These are phyloP conservation scores for Collybia mongolica DNA, from an alignment of 768 basidiomycete species.

Conservation along the genomic window DNA sequence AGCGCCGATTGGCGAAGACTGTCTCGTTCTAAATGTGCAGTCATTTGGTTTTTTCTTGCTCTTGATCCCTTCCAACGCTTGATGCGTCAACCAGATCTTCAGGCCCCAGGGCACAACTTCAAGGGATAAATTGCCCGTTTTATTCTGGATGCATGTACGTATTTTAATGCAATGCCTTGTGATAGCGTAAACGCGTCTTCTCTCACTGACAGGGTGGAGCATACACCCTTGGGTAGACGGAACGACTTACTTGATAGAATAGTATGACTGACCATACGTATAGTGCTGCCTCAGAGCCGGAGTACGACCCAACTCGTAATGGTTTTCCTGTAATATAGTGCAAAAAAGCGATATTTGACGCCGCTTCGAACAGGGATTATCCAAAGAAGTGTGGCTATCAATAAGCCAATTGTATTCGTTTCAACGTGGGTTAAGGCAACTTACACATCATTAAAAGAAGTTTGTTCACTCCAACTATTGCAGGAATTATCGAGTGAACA, in stretches of 20 bases:
- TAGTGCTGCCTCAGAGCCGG: constrained; percentile 42
- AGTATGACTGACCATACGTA: too few relatives aligned
- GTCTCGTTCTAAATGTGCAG: constrained; percentile 52
- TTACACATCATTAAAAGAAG: not conserved
- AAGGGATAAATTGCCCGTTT: constrained; percentile 32
- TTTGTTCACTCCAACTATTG: not conserved
- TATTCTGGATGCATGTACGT: constrained; percentile 36
- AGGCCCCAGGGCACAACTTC: constrained; percentile 25
- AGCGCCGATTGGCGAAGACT: constrained; percentile 50
- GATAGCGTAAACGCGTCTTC: not conserved
- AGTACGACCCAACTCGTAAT: constrained; percentile 46
- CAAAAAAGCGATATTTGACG: not conserved
- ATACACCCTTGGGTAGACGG: constrained; percentile 37
- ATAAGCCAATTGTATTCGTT: constrained; percentile 58
- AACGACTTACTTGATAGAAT: not conserved
- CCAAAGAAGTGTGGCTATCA: constrained; percentile 40
- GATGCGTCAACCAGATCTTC: constrained; percentile 26
- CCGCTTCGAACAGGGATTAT: constrained; percentile 38
- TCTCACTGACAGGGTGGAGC: constrained; percentile 41
- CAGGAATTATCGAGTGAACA: constrained; percentile 59
- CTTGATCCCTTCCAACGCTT: not conserved
- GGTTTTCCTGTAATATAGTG: not conserved
- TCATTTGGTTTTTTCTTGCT: not conserved
- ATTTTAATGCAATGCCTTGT: not conserved
- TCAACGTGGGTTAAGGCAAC: constrained; percentile 34